Conservation (phyloP, 2,329 filamentous ascomycete genomes). For the Sphaceloma murrayae region DNA sequence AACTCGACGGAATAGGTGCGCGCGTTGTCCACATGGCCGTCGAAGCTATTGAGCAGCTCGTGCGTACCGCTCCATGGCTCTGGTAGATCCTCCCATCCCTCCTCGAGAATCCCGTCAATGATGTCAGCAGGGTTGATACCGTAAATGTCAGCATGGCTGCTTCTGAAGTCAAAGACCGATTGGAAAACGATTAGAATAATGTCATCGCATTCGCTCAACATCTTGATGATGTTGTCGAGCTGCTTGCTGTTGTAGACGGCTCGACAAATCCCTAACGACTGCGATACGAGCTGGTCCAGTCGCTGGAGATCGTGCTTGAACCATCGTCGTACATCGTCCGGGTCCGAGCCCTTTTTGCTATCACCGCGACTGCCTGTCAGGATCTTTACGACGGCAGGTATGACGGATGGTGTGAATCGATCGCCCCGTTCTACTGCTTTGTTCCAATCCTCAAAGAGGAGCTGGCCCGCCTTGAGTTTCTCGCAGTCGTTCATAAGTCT, state of each 20-base stretch:
- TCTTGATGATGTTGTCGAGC: conserved; percentile 15
- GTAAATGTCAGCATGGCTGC: conserved; percentile 59
- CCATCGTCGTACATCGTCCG: conserved; percentile 18
- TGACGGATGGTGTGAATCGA: conserved; percentile 51
- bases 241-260: conserved; percentile 42
- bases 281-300: conserved; percentile 24
- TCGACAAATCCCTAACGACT: conserved; percentile 20
- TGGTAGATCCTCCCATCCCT: conserved; percentile 52
- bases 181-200: conserved; percentile 58
- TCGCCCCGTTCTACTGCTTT: conserved; percentile 63
- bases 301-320: conserved; percentile 21
- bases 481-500: conserved; percentile 80
- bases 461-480: conserved; percentile 69
- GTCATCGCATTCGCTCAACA: conserved; percentile 59
- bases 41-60: conserved; percentile 33
- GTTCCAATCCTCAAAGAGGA: conserved; percentile 76
- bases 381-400: conserved; percentile 15
- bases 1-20: conserved; percentile 33
- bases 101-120: conserved; percentile 35
- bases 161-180: conserved; percentile 60
- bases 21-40: conserved; percentile 33
- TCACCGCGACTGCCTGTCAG: background rate
- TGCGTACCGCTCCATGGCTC: conserved; percentile 76
- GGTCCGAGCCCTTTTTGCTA: background rate
- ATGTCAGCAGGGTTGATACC: conserved; percentile 61